phyloP scores from a whole-genome alignment of 768 basidiomycete genomes.

The Lenzites betulinus region DNA sequence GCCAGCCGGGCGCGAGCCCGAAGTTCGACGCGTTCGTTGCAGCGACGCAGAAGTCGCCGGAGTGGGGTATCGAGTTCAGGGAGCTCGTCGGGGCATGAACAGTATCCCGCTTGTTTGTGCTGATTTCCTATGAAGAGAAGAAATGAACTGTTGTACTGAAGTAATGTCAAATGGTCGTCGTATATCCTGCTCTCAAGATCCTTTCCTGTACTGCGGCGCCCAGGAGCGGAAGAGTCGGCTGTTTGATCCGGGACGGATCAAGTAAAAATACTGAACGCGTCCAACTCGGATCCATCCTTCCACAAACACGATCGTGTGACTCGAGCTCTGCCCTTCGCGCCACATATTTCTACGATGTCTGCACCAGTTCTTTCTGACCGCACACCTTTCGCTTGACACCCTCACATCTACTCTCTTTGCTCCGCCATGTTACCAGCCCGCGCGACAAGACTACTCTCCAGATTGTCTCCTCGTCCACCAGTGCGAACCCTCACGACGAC shows the following conservation, averaged over 20 bases:
- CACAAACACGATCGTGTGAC: not conserved
- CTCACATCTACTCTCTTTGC: not conserved
- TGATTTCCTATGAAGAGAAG: not conserved
- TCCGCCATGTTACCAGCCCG: slow-evolving; percentile 9
- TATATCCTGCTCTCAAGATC: too few relatives aligned
- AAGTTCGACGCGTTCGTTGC: slow-evolving; percentile 83
- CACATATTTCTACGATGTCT: too few relatives aligned
- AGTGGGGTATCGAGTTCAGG: slow-evolving; percentile 72
- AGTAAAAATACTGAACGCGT: not conserved
- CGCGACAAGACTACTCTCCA: not conserved
- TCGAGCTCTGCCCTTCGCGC: too few relatives aligned
- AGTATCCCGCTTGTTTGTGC: not conserved
- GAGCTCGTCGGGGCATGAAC: slow-evolving; percentile 45
- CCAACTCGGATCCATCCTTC: slow-evolving; percentile 1
- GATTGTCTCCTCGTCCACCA: not conserved
- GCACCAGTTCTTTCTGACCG: not conserved
- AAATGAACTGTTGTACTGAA: not conserved
- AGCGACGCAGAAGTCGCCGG: slow-evolving; percentile 62
- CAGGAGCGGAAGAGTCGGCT: not conserved
- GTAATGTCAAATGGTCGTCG: too few relatives aligned
- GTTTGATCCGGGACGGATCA: not conserved
- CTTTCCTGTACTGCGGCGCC: too few relatives aligned
- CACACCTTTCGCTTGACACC: not conserved
- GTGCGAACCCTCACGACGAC: not conserved
- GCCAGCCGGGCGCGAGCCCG: slow-evolving; percentile 58